A percentile compares a stretch with the other conserved stretches of the same genome.
phyloP scores from a whole-genome alignment of 352 stramenopile species.

The Globisporangium yorkense region DNA sequence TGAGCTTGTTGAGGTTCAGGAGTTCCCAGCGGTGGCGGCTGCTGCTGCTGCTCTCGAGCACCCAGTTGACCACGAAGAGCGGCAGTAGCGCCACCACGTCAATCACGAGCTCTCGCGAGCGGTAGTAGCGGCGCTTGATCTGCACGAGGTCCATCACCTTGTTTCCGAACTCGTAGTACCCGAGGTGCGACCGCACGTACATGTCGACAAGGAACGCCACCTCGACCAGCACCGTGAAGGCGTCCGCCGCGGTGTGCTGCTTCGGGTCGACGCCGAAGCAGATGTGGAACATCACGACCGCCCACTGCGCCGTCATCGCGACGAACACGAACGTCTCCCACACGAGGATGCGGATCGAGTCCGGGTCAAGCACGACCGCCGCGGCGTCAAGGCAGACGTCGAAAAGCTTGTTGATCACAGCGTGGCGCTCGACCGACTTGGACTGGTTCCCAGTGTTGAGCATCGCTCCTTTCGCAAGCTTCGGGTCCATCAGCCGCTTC shows the following conservation, averaged over 20 bases:
- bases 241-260: conserved; percentile 12
- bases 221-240: conserved; percentile 34
- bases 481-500: conserved; percentile 40
- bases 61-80: conserved; percentile 45
- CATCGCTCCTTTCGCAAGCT: conserved; percentile 32
- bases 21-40: conserved; percentile 21
- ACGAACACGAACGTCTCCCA: conserved; percentile 63
- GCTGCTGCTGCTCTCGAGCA: neutral
- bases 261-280: conserved; percentile 28
- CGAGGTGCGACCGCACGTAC: conserved; percentile 38
- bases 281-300: conserved; percentile 38
- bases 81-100: conserved; percentile 46
- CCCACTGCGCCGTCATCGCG: conserved; percentile 42
- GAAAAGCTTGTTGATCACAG: conserved; percentile 4
- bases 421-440: neutral
- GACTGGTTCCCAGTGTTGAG: neutral
- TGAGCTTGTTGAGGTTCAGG: conserved; percentile 64
- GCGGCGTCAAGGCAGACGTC: conserved; percentile 2
- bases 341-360: conserved; percentile 35
- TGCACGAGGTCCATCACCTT: conserved; percentile 46
- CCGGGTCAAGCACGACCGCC: conserved; percentile 36
- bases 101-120: conserved; percentile 34
- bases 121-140: conserved; percentile 43
- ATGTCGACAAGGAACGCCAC: conserved; percentile 48
- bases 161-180: conserved; percentile 66